Evolutionary conservation across 2,329 filamentous ascomycete genomes (phyloP).

Genomic region (Talaromyces sp.): DNA sequence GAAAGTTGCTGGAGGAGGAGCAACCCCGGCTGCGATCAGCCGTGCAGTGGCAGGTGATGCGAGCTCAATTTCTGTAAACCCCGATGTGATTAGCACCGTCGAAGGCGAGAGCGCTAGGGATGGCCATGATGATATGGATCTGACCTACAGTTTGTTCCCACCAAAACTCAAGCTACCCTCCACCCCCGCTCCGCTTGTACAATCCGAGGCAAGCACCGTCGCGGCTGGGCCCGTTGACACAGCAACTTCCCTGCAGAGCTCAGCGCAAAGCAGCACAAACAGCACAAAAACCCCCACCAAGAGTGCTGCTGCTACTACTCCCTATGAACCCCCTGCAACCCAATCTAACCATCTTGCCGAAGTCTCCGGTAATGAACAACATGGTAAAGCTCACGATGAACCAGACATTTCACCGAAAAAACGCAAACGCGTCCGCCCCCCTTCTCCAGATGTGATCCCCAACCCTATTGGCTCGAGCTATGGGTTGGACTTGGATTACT

Average conservation of each 20-base stretch:
- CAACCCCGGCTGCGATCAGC: background rate
- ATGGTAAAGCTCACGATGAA: conserved; percentile 3
- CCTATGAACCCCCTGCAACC: background rate
- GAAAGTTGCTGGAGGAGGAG: conserved; percentile 7
- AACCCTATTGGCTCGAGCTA: conserved; percentile 38
- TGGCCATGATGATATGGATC: background rate
- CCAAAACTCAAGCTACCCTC: background rate
- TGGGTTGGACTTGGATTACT: conserved; percentile 37
- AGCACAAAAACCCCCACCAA: background rate
- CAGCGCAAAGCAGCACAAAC: background rate
- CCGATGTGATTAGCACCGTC: background rate
- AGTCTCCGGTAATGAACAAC: background rate
- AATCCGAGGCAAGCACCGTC: background rate
- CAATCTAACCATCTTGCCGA: background rate
- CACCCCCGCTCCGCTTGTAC: background rate
- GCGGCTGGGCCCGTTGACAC: background rate
- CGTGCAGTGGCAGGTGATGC: background rate
- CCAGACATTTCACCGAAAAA: conserved; percentile 22
- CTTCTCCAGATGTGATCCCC: conserved; percentile 37
- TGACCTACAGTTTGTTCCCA: conserved; percentile 12
- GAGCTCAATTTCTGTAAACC: background rate
- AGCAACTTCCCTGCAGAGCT: background rate
- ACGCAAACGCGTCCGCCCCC: conserved; percentile 35
- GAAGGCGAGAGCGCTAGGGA: background rate
- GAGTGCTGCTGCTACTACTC: background rate